Evolutionary conservation across 768 basidiomycete species (phyloP).

Genomic region (Boletus reticulatus): DNA sequence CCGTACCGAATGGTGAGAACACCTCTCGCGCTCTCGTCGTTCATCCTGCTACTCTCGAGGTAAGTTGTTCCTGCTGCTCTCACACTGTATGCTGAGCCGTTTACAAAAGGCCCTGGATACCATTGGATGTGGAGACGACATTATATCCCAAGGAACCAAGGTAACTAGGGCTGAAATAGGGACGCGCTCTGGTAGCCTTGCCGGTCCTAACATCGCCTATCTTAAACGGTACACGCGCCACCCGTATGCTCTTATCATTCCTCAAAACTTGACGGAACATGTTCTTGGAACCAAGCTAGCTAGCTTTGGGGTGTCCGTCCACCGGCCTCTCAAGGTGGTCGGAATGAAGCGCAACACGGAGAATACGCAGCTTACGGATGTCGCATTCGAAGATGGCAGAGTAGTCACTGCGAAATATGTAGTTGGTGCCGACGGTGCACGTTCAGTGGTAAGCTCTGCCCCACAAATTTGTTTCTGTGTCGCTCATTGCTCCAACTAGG

Average conservation of each 20-base stretch:
- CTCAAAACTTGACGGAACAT: constrained; percentile 47
- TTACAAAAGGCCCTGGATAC: constrained; percentile 39
- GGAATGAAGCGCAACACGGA: constrained; percentile 33
- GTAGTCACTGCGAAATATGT: constrained; percentile 45
- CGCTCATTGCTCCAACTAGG: constrained; percentile 25
- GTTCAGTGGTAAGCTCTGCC: constrained; percentile 38
- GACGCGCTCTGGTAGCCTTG: constrained; percentile 29
- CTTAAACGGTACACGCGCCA: constrained; percentile 43
- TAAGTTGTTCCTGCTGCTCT: constrained; percentile 2
- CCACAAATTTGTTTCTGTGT: neutral
- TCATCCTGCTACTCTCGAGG: constrained; percentile 58
- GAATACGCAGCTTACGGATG: constrained; percentile 34
- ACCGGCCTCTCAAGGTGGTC: constrained; percentile 39
- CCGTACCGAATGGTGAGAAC: constrained; percentile 31
- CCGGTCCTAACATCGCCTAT: constrained; percentile 30
- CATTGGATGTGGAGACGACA: constrained; percentile 39
- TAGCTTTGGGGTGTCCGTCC: constrained; percentile 32
- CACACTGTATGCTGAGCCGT: neutral
- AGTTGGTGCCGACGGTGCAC: constrained; percentile 52
- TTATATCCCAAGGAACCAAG: constrained; percentile 41
- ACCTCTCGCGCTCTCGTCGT: constrained; percentile 47
- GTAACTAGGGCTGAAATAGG: constrained; percentile 23
- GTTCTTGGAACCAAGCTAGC: constrained; percentile 36
- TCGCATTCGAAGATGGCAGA: constrained; percentile 47
- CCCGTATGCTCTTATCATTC: constrained; percentile 42